Evolutionary conservation across 1,284 basidiomycete species (phyloP), one percentile per base, ranked within the genome.

Genomic region (Trametes pubescens): DNA sequence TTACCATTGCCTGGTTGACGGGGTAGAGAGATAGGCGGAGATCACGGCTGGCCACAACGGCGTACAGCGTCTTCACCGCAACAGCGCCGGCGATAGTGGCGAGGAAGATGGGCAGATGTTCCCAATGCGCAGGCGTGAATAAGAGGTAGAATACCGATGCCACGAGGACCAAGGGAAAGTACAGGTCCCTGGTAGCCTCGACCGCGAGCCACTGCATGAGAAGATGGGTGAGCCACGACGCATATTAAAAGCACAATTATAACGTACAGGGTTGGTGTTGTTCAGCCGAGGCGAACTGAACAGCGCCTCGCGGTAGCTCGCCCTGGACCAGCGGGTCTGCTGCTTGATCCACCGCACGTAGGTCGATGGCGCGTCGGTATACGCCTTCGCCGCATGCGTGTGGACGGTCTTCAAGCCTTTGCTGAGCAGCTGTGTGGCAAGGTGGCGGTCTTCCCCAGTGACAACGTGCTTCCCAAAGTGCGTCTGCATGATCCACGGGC

Each of bases 281-380:
- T 69, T 69, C 38, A 70, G 69, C 32, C 57, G 59, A 56, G 65
- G 69, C 2, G 71, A 68, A 61, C 70, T 71, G 67, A 68, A 71
- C 56, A 67, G 67, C 40, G 65, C 66, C 60, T 72, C 71, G n/a
- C 71, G 67, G 65, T 71, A 72, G 58, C 67, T 69, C 2, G 61
- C 64, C 60, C 70, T 69, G 10, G 71, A 72, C 71, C 71, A 72
- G 24, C 71, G 65, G 11, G 69, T 71, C 64, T 72, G 71, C 61
- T 72, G 71, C 63, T 72, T 72, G 59, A 72, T 66, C 71, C 71
- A 72, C 26, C 71, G 69, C 1, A 72, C 71, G 51, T 69, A 72
- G 14, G 61, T 59, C 21, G 68, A 58, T 0, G 71, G 71, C 3
- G 71, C 67, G 26, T 72, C 71, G 48, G 67, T 71, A 57, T 71